Evolutionary conservation across 495 filamentous ascomycete species (phyloP), one percentile per base, ranked within the genome.

Genomic region (Trichoderma reesei): DNA sequence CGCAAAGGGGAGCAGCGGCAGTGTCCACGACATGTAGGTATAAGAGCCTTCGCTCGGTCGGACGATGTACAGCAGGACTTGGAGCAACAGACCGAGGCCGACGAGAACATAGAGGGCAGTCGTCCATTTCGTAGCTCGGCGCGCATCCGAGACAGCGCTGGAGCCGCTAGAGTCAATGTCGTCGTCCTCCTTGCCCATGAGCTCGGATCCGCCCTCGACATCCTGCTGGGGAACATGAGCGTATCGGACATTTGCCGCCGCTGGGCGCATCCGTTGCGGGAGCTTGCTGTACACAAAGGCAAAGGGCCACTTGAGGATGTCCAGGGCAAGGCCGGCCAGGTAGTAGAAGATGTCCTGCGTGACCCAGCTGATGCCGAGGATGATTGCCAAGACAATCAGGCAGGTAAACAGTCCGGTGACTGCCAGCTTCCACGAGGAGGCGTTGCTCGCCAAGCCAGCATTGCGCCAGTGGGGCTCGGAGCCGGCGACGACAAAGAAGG

Each of bases 391-490:
- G 16, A 61, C 59, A 38, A 61, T 38, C 6, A 61, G 39, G 36
- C 36, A 41, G 7, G 59, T 39, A 26, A 61, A 61, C 6, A 61
- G 16, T 10, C 59, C 59, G 13, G 59, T 61, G 11, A 61, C 36
- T 8, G 39, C 36, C 59, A 61, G 36, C 4, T 38, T 41, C 36
- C 59, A 41, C 2, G 59, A 61, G 6, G 59, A 38, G 13, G 59
- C 36, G 13, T 61, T 10, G 59, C 59, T 61, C 7, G 59, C 59
- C 16, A 61, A 39, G 59, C 59, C 59, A 20, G 33, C 39, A 41
- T 61, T 61, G 59, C 59, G 59, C 59, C 59, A 61, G 41, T 61
- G 59, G 10, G 39, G 36, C 59, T 61, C 59, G 7, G 59, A 61
- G 36, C 59, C 59, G 9, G 59, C 36, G n/a, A 41, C 59, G 36